These are phyloP conservation scores for Boletus pseudopeckii DNA, from an alignment of 768 basidiomycete species.

Conservation along the genomic window DNA sequence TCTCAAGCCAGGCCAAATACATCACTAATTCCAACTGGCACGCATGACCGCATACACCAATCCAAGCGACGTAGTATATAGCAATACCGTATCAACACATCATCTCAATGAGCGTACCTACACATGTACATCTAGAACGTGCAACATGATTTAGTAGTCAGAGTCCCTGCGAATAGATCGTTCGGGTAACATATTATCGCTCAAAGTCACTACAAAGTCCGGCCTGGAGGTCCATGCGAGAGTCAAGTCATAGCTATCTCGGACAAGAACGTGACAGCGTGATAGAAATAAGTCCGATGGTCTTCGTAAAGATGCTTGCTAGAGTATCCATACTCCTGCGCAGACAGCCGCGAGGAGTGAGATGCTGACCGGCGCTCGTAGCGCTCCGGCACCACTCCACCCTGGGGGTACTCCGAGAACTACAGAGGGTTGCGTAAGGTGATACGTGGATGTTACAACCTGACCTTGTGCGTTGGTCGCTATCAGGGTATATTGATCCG, in stretches of 20 bases:
- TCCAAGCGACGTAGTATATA: neutral
- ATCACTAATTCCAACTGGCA: neutral
- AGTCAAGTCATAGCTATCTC: neutral
- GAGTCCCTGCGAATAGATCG: neutral
- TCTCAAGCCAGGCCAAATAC: too few species aligned
- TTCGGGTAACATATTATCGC: neutral
- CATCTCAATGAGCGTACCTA: too few species aligned
- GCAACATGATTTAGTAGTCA: neutral
- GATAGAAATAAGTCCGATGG: neutral
- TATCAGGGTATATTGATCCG: conserved; percentile 51
- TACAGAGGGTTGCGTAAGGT: conserved; percentile 42
- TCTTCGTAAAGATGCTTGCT: neutral
- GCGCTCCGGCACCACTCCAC: conserved; percentile 33
- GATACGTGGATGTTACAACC: conserved; percentile 52
- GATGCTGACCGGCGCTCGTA: conserved; percentile 6
- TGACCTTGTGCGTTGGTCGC: conserved; percentile 54
- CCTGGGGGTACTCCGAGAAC: conserved; percentile 66
- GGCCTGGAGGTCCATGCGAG: neutral
- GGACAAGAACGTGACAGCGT: neutral
- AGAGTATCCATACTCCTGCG: conserved; percentile 16
- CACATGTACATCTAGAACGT: neutral
- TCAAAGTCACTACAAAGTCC: neutral
- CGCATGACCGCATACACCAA: neutral
- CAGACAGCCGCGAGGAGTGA: conserved; percentile 13
- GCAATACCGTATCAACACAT: too few species aligned